Conservation (phyloP, 257 asterid genomes). For the Solanum lignicaule region DNA sequence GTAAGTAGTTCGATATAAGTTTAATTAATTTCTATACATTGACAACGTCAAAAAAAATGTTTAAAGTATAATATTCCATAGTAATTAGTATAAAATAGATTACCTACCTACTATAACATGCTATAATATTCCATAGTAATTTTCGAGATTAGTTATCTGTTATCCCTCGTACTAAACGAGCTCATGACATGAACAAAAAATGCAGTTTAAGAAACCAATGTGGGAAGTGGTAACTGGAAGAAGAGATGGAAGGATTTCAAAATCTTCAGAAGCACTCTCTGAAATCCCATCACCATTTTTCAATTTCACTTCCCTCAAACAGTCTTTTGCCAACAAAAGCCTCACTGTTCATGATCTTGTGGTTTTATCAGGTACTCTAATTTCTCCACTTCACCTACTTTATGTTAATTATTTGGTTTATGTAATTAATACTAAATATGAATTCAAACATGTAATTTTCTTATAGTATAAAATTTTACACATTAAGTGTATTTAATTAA, state of each 20-base stretch:
- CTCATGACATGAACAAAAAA: neutral
- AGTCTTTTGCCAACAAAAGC: conserved; percentile 16
- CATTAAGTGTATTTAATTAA: neutral
- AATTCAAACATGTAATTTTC: neutral
- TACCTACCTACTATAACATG: neutral
- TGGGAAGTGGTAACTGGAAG: conserved; percentile 43
- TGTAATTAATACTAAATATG: neutral
- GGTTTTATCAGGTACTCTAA: conserved; percentile 32
- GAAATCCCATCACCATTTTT: conserved; percentile 37
- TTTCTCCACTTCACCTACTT: neutral
- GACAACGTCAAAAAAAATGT: neutral
- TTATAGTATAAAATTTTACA: neutral
- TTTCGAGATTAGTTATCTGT: neutral
- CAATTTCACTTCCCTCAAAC: conserved; percentile 23
- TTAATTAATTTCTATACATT: too few species aligned
- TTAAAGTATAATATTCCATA: neutral
- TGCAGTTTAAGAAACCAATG: conserved; percentile 20
- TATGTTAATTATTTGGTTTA: neutral
- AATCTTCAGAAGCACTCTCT: conserved; percentile 18
- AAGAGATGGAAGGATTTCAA: conserved; percentile 34
- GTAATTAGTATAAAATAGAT: too few species aligned
- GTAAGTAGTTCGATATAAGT: conserved; percentile 1
- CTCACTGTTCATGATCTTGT: conserved; percentile 32
- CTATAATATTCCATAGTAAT: neutral
- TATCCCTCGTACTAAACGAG: neutral